phyloP scores from a whole-genome alignment of 2,329 filamentous ascomycete species.

The Ophiostoma sp. region DNA sequence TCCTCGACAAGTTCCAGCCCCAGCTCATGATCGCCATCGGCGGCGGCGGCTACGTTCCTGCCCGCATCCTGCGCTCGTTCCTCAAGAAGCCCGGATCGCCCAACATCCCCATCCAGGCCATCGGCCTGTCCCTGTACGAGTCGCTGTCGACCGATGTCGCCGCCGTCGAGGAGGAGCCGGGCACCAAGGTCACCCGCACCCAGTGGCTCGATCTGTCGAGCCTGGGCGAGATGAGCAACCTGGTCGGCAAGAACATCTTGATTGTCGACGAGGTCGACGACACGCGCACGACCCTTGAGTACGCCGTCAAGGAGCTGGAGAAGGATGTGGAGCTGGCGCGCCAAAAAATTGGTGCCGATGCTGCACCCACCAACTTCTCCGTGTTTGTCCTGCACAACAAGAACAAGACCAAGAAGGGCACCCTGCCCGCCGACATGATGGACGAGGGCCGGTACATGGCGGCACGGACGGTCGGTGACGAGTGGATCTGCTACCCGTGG shows the following conservation, averaged over 20 bases:
- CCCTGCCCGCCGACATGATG: conserved; percentile 76
- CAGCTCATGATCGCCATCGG: conserved; percentile 99
- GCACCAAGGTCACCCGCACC: conserved; percentile 93
- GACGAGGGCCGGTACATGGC: conserved; percentile 74
- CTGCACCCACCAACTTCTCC: conserved; percentile 80
- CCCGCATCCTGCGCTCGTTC: conserved; percentile 95
- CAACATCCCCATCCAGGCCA: conserved; percentile 99
- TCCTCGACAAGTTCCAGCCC: conserved; percentile 83
- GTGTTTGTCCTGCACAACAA: conserved; percentile 99
- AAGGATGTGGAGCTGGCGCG: conserved; percentile 89
- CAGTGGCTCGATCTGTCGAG: conserved; percentile 95
- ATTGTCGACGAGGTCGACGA: conserved; percentile 97
- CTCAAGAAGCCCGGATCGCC: conserved; percentile 82
- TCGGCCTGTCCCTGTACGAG: conserved; percentile 96
- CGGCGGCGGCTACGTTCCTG: conserved; percentile 94
- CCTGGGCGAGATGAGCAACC: conserved; percentile 78
- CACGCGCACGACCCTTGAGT: conserved; percentile 90
- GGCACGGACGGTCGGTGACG: conserved; percentile 83
- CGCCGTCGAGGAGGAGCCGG: conserved; percentile 68
- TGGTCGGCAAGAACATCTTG: conserved; percentile 86
- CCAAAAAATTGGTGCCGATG: conserved; percentile 62
- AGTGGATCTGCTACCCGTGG: conserved; percentile 99
- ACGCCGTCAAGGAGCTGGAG: conserved; percentile 87
- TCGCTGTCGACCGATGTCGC: conserved; percentile 59
- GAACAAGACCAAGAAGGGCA: conserved; percentile 93